A percentile compares a stretch with the other conserved stretches of the same genome.
Conservation (phyloP, 305 asterid species). For the Fraxinus ornus region DNA sequence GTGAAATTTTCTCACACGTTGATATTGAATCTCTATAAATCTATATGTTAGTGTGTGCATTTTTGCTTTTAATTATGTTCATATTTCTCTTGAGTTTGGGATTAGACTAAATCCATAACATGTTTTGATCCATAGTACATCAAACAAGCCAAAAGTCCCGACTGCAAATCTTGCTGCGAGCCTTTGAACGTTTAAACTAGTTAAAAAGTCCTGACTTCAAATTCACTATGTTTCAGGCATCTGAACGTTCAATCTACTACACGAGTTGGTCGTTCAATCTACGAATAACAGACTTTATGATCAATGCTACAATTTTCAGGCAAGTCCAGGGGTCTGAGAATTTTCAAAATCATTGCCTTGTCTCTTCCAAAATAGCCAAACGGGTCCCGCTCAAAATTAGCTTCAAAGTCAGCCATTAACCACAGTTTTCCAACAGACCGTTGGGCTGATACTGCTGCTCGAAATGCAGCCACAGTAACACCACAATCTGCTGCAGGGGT, state of each 20-base stretch:
- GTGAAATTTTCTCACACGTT: neutral
- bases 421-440: too few relatives aligned
- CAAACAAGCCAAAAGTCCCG: neutral
- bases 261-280: neutral
- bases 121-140: neutral
- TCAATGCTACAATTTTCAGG: slow-evolving; percentile 32
- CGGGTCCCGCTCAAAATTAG: too few relatives aligned
- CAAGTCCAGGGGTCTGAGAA: slow-evolving; percentile 29
- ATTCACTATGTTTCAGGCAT: neutral
- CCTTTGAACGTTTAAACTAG: neutral
- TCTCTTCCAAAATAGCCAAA: too few relatives aligned
- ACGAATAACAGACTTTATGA: neutral
- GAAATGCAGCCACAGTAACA: slow-evolving; percentile 19
- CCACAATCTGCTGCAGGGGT: neutral
- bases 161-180: neutral
- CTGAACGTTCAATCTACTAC: neutral
- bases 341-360: slow-evolving; percentile 47
- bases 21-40: neutral
- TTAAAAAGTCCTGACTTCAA: neutral
- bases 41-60: neutral
- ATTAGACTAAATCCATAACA: neutral
- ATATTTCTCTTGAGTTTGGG: neutral
- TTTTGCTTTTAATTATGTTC: neutral
- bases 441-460: slow-evolving; percentile 18
- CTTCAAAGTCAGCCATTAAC: too few relatives aligned